A percentile compares a stretch with the other conserved stretches of the same genome.
These are phyloP conservation scores for Candolleomyces eurysporus DNA, from an alignment of 768 basidiomycete genomes.

Conservation along the genomic window DNA sequence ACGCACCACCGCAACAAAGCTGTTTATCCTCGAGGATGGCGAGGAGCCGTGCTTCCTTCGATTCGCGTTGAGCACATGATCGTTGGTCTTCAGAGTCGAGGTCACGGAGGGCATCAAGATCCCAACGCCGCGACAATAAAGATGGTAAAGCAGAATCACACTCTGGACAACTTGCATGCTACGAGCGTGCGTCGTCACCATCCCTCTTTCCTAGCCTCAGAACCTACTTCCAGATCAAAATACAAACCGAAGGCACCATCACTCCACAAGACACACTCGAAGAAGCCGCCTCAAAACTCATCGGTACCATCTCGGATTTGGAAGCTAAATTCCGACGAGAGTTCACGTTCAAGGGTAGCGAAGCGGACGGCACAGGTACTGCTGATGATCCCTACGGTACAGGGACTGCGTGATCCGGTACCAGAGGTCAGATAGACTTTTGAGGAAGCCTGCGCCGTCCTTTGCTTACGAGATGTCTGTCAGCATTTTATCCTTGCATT, in stretches of 20 bases:
- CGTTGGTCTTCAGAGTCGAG: conserved; percentile 61
- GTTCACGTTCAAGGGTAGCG: conserved; percentile 72
- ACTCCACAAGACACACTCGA: conserved; percentile 87
- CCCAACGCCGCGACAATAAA: conserved; percentile 94
- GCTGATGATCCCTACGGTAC: conserved; percentile 51
- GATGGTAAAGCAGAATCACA: conserved; percentile 95
- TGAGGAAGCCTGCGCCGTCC: not conserved
- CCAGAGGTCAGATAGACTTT: not conserved
- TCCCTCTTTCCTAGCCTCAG: conserved; percentile 1
- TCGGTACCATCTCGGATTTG: conserved; percentile 63
- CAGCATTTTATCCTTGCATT: not conserved
- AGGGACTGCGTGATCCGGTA: not conserved
- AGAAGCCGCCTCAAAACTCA: conserved; percentile 78
- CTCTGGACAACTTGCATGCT: conserved; percentile 95
- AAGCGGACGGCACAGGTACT: conserved; percentile 19
- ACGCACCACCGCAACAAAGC: conserved; percentile 79
- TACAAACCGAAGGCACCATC: conserved; percentile 88
- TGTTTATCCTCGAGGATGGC: conserved; percentile 91
- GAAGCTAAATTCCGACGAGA: conserved; percentile 80
- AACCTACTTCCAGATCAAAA: conserved; percentile 86
- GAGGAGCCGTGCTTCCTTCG: conserved; percentile 72
- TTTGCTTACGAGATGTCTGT: not conserved
- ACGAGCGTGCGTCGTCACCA: conserved; percentile 56
- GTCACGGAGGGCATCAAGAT: conserved; percentile 95
- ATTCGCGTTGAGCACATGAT: conserved; percentile 6